Conservation (phyloP, 2,329 filamentous ascomycete species). For the Monosporascus sp. region DNA sequence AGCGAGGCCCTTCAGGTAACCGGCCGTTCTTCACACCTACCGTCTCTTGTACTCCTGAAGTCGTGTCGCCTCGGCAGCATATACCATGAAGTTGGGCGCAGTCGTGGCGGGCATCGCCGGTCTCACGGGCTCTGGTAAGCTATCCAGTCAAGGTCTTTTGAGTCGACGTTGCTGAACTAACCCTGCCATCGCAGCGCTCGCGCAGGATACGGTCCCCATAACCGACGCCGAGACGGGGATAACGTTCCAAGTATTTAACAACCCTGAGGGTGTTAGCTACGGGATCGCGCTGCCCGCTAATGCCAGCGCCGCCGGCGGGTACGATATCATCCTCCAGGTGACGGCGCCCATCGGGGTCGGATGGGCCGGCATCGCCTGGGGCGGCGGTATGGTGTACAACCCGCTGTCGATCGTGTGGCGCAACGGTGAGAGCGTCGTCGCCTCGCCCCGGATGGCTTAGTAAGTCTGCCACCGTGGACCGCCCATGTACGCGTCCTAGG, state of each 20-base stretch:
- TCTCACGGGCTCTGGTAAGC: constrained; percentile 27
- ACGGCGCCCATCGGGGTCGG: constrained; percentile 31
- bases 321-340: constrained; percentile 35
- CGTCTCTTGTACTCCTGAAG: background rate
- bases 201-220: constrained; percentile 30
- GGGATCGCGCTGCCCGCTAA: constrained; percentile 29
- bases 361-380: constrained; percentile 38
- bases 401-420: constrained; percentile 36
- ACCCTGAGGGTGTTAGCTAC: constrained; percentile 26
- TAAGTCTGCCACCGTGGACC: constrained; percentile 18
- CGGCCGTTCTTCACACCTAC: background rate
- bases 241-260: constrained; percentile 37
- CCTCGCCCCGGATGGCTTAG: constrained; percentile 35
- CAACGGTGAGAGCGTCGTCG: constrained; percentile 30
- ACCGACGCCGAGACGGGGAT: constrained; percentile 35
- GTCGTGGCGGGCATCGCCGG: constrained; percentile 20
- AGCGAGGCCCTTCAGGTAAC: background rate
- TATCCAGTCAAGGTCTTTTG: background rate
- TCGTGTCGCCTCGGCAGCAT: background rate
- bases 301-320: constrained; percentile 22
- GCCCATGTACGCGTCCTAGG: too few species aligned
- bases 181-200: constrained; percentile 14
- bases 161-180: background rate
- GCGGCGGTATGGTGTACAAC: constrained; percentile 36
- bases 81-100: constrained; percentile 28